These are phyloP conservation scores for Apophysomyces variabilis DNA, from an alignment of 371 early-diverging fungal species.

Conservation along the genomic window DNA sequence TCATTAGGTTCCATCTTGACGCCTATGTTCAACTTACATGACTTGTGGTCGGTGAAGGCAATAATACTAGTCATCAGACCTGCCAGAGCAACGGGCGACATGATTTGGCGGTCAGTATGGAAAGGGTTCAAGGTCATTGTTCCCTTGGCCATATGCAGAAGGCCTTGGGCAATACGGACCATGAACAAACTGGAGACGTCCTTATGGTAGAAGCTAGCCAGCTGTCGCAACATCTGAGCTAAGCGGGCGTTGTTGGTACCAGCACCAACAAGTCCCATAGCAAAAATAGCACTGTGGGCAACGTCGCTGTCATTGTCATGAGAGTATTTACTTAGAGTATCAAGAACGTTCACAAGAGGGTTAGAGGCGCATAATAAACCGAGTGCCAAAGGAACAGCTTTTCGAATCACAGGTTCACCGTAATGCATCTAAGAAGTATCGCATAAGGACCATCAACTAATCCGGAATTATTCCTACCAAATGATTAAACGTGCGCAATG, in stretches of 20 bases:
- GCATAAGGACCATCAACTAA: slow-evolving; percentile 68
- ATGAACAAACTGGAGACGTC: slow-evolving; percentile 91
- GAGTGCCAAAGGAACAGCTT: slow-evolving; percentile 94
- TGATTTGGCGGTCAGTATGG: slow-evolving; percentile 88
- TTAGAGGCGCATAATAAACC: slow-evolving; percentile 97
- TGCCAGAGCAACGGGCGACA: slow-evolving; percentile 91
- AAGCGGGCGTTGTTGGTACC: slow-evolving; percentile 99
- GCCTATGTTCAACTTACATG: slow-evolving; percentile 58
- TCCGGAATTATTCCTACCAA: slow-evolving; percentile 67
- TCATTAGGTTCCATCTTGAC: neutral
- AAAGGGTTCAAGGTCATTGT: slow-evolving; percentile 95
- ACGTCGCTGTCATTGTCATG: slow-evolving; percentile 97
- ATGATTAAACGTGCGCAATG: slow-evolving; percentile 93
- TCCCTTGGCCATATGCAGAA: slow-evolving; percentile 98
- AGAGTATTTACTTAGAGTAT: slow-evolving; percentile 95
- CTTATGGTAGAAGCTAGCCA: slow-evolving; percentile 97
- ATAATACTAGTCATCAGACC: slow-evolving; percentile 87
- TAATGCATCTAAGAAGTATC: slow-evolving; percentile 88
- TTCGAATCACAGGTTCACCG: slow-evolving; percentile 93
- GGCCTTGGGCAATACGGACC: slow-evolving; percentile 97
- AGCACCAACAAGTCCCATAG: slow-evolving; percentile 98
- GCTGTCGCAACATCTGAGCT: slow-evolving; percentile 95
- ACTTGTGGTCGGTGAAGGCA: slow-evolving; percentile 91
- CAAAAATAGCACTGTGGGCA: slow-evolving; percentile 95
- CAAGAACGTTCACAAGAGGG: slow-evolving; percentile 90